Conservation (phyloP, 768 basidiomycete species). For the Psilocybe tampanensis region DNA sequence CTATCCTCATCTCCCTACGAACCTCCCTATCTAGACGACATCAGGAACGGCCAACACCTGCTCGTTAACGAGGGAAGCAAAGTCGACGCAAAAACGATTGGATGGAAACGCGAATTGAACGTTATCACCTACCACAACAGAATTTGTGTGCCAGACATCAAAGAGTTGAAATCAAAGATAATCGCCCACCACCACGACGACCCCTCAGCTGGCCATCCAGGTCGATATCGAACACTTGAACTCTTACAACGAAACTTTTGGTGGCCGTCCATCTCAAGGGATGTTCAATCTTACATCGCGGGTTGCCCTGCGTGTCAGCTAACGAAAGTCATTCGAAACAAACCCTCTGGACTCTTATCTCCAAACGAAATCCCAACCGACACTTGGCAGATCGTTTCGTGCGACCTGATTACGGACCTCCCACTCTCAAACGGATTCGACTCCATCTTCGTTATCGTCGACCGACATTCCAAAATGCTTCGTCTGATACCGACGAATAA, state of each 20-base stretch:
- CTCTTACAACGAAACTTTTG: constrained; percentile 29
- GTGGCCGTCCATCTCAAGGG: constrained; percentile 21
- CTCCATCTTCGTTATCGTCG: constrained; percentile 1
- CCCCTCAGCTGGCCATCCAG: constrained; percentile 32
- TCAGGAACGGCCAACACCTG: background rate
- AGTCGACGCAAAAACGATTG: background rate
- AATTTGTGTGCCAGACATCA: background rate
- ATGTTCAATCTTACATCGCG: constrained; percentile 22
- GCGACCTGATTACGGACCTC: background rate
- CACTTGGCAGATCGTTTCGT: background rate
- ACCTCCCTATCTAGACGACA: background rate
- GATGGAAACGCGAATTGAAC: background rate
- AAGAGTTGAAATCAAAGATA: background rate
- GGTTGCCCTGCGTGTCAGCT: constrained; percentile 31
- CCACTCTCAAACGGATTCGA: background rate
- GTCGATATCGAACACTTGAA: constrained; percentile 30
- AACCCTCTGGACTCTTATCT: constrained; percentile 17
- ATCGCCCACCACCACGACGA: constrained; percentile 14
- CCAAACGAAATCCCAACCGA: constrained; percentile 8
- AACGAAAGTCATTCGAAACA: constrained; percentile 33
- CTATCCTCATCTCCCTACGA: too few relatives aligned
- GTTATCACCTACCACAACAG: background rate
- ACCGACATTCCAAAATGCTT: constrained; percentile 5
- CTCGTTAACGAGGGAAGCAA: background rate
- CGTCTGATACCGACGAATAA: background rate